phyloP scores from a whole-genome alignment of 176 grass and related monocot species.

The Oryza glaberrima region DNA sequence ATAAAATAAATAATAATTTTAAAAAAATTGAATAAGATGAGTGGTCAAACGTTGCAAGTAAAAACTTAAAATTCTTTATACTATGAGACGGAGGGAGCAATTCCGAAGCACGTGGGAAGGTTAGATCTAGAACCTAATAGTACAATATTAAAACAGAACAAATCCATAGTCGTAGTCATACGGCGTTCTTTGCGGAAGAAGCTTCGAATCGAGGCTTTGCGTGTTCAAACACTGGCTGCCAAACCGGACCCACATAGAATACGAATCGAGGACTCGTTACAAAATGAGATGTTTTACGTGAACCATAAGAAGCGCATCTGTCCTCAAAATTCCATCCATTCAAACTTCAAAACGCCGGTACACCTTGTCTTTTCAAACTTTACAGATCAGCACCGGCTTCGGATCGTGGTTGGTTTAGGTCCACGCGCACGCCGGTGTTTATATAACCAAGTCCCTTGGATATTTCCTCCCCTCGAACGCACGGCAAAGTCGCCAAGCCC shows the following conservation, averaged over 20 bases:
- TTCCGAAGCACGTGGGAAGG: background rate
- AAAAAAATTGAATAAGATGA: too few species aligned
- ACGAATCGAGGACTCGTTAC: background rate
- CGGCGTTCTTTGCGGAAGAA: background rate
- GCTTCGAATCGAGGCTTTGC: background rate
- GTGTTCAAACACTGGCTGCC: background rate
- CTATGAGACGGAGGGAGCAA: too few species aligned
- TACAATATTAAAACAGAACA: background rate
- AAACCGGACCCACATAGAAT: conserved; percentile 10
- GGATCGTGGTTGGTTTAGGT: background rate
- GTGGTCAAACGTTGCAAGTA: too few species aligned
- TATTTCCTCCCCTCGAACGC: background rate
- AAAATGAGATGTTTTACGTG: background rate
- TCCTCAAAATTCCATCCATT: background rate
- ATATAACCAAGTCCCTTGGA: background rate
- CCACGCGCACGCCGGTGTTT: background rate
- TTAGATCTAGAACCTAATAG: background rate
- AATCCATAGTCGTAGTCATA: background rate
- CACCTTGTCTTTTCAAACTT: conserved; percentile 35
- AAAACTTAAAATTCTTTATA: too few species aligned
- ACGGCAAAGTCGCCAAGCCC: conserved; percentile 1
- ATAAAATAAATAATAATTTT: too few species aligned
- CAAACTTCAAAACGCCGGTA: conserved; percentile 11
- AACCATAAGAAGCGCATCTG: background rate
- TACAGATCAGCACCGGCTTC: conserved; percentile 36